Evolutionary conservation across 129 eudicot genomes (phyloP).

Genomic region (Lonicera japonica): DNA sequence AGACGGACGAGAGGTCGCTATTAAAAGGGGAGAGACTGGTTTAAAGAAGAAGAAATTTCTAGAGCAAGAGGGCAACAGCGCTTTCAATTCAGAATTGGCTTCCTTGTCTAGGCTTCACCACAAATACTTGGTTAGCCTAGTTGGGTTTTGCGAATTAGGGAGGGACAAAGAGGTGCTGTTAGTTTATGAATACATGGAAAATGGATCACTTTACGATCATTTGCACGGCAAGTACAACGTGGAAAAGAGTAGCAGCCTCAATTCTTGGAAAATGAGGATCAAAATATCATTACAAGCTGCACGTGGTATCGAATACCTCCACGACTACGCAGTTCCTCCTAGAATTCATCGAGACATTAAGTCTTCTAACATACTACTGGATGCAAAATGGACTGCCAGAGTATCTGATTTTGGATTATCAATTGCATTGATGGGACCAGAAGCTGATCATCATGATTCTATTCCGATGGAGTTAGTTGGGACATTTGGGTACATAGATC

Average conservation of each 20-base stretch:
- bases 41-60: no score
- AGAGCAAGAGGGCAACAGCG: slow-evolving; percentile 91
- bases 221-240: slow-evolving; percentile 17
- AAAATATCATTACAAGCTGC: no score
- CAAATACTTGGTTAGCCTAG: slow-evolving; percentile 14
- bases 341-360: no score
- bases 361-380: slow-evolving; percentile 16
- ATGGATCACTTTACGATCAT: slow-evolving; percentile 18
- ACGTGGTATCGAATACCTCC: no score
- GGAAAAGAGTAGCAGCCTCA: no score
- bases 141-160: no score
- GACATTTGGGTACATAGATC: slow-evolving; percentile 19
- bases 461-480: slow-evolving; percentile 15
- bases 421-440: slow-evolving; percentile 11
- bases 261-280: no score
- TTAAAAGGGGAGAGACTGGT: no score
- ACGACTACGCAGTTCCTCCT: no score
- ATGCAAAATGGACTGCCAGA: slow-evolving; percentile 17
- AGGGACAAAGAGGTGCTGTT: no score
- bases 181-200: no score
- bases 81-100: slow-evolving; percentile 84
- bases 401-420: slow-evolving; percentile 21
- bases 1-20: no score
- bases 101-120: slow-evolving; percentile 87
- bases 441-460: slow-evolving; percentile 5